Conservation (phyloP, 352 stramenopile genomes). For the Discostella stelligera region DNA sequence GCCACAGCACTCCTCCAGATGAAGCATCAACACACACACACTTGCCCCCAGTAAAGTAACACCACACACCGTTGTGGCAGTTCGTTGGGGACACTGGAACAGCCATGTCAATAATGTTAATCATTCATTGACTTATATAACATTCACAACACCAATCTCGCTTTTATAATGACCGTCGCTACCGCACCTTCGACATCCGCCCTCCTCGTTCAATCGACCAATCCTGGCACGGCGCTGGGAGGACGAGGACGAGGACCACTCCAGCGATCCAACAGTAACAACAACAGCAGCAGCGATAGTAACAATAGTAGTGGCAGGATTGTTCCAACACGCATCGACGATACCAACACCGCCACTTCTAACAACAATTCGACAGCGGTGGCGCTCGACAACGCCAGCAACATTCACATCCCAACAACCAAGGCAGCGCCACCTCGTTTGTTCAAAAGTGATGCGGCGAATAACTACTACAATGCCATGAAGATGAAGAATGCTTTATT, state of each 20-base stretch:
- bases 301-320: background rate
- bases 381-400: background rate
- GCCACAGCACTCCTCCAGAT: no score
- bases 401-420: background rate
- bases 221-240: conserved; percentile 10
- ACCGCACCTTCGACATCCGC: background rate
- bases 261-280: background rate
- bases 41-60: no score
- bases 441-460: conserved; percentile 10
- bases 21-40: no score
- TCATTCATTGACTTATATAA: no score
- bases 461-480: conserved; percentile 18
- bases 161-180: background rate
- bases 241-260: conserved; percentile 2
- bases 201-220: background rate
- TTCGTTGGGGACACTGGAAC: no score
- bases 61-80: no score
- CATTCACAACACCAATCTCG: no score
- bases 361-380: background rate
- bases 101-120: no score
- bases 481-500: background rate
- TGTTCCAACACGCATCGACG: background rate
- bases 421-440: background rate
- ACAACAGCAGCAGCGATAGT: background rate
- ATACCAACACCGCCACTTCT: background rate